Percentiles rank a stretch among this genome's conserved stretches.
Evolutionary conservation across 2,329 filamentous ascomycete genomes (phyloP).

Genomic region (Hypoxylon sp.): DNA sequence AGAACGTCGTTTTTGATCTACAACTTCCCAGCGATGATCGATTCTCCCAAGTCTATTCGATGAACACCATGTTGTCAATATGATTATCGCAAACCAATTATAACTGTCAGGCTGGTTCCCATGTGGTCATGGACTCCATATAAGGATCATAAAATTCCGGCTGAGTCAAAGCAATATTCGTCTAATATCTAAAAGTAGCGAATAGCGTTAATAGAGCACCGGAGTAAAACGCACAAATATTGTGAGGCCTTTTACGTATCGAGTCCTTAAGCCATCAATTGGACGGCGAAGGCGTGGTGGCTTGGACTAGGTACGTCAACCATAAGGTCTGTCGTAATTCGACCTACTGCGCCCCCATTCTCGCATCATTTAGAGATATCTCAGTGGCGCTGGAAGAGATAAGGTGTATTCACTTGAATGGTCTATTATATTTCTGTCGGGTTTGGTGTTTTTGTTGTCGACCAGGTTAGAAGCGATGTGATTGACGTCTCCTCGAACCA

Average conservation of each 20-base stretch:
- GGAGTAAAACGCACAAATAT: slow-evolving; percentile 14
- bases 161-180: too few relatives aligned
- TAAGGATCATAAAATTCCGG: too few relatives aligned
- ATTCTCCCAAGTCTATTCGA: background rate
- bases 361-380: slow-evolving; percentile 13
- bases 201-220: background rate
- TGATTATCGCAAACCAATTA: background rate
- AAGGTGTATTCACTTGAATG: slow-evolving; percentile 13
- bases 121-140: too few relatives aligned
- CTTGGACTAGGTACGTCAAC: background rate
- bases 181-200: background rate
- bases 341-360: background rate
- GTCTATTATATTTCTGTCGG: slow-evolving; percentile 6
- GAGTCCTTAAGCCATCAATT: slow-evolving; percentile 6
- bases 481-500: slow-evolving; percentile 11
- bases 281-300: slow-evolving; percentile 7
- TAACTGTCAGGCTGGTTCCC: too few relatives aligned
- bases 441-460: slow-evolving; percentile 10
- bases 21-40: slow-evolving; percentile 2
- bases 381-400: slow-evolving; percentile 3
- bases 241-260: slow-evolving; percentile 27
- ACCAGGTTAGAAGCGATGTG: slow-evolving; percentile 4
- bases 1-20: slow-evolving; percentile 15
- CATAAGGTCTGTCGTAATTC: background rate
- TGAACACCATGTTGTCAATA: background rate